phyloP scores from a whole-genome alignment of 352 stramenopile genomes.

The Heterotrichella gracilis region DNA sequence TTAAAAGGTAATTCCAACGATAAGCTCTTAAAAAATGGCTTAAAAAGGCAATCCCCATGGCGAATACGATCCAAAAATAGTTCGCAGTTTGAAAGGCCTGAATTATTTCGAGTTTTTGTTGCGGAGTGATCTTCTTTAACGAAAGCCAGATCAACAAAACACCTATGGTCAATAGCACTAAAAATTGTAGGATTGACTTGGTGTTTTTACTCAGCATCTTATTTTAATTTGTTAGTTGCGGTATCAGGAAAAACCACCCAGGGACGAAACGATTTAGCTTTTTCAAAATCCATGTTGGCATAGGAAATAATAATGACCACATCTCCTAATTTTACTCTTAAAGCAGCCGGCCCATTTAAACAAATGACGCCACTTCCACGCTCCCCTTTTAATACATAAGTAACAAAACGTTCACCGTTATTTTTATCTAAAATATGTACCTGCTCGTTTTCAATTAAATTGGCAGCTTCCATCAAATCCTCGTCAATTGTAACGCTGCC shows the following conservation, averaged over 20 bases:
- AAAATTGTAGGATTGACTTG: background rate
- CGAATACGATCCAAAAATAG: background rate
- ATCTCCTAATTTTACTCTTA: background rate
- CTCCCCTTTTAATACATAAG: background rate
- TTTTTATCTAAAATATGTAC: background rate
- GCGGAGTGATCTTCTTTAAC: background rate
- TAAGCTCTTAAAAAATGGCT: conserved; percentile 8
- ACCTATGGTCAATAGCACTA: background rate
- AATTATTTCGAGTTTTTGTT: background rate
- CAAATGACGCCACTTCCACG: background rate
- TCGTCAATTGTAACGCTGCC: background rate
- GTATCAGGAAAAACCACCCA: background rate
- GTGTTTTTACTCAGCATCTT: background rate
- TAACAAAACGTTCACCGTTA: background rate
- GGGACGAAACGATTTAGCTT: background rate
- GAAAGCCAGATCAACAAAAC: background rate
- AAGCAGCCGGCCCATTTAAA: background rate
- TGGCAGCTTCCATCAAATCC: background rate
- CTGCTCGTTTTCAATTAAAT: background rate
- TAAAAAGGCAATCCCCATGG: background rate
- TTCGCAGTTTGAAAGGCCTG: background rate
- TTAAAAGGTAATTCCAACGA: background rate
- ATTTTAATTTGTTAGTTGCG: conserved; percentile 5
- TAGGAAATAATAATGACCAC: background rate
- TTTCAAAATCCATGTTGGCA: background rate